These are phyloP conservation scores for Fusarium anthophilum DNA, from an alignment of 2,329 filamentous ascomycete species.

Conservation along the genomic window DNA sequence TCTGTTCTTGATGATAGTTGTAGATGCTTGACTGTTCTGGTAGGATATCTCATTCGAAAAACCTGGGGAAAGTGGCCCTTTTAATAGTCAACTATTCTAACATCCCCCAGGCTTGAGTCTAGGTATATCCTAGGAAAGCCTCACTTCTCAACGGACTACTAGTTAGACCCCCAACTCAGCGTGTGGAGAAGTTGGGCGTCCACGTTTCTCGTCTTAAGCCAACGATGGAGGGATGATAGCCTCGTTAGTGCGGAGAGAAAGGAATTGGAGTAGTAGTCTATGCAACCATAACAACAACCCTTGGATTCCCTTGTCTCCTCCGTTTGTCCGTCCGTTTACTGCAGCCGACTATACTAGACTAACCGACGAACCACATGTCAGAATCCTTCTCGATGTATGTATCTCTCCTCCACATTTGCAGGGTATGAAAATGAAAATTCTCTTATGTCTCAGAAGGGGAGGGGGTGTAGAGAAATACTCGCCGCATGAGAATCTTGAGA, in stretches of 20 bases:
- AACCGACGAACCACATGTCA: conserved; percentile 25
- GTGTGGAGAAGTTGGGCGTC: conserved; percentile 17
- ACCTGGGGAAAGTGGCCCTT: conserved; percentile 5
- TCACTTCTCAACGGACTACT: conserved; percentile 5
- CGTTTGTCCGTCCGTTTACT: conserved; percentile 35
- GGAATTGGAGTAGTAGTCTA: not conserved
- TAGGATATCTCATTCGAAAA: not conserved
- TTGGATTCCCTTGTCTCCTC: conserved; percentile 11
- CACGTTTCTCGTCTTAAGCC: conserved; percentile 10
- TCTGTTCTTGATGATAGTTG: not conserved
- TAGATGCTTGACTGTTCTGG: not conserved
- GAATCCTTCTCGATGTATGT: not conserved
- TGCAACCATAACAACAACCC: conserved; percentile 14
- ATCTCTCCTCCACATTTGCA: not conserved
- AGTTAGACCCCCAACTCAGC: not conserved
- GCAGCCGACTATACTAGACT: conserved; percentile 1
- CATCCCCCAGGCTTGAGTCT: not conserved
- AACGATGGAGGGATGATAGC: not conserved
- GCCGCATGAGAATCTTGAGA: not conserved
- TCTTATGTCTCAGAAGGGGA: conserved; percentile 12
- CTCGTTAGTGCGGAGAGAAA: not conserved
- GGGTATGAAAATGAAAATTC: not conserved
- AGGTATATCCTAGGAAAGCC: not conserved
- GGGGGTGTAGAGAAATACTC: not conserved
- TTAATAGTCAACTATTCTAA: conserved; percentile 31